phyloP scores from a whole-genome alignment of 1,139 yeast genomes.

The Yamadazyma conglobata region DNA sequence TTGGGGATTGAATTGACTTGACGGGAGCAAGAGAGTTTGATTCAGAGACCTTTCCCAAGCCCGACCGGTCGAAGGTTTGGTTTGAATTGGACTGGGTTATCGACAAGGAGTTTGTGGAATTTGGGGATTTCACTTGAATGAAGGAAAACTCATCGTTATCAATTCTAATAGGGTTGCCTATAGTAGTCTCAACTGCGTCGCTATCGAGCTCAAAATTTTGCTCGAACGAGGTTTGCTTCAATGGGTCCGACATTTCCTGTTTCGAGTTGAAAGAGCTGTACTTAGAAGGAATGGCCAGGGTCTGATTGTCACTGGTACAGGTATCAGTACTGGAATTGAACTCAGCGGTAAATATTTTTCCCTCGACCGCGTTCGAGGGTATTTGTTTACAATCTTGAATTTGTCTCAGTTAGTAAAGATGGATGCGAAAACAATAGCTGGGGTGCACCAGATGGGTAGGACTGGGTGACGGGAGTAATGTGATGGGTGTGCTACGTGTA shows the following conservation, averaged over 20 bases:
- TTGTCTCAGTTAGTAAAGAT: too few species aligned
- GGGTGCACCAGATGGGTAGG: too few species aligned
- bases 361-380: slow-evolving; percentile 2
- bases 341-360: slow-evolving; percentile 16
- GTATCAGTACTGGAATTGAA: slow-evolving; percentile 45
- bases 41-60: neutral
- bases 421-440: too few species aligned
- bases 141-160: slow-evolving; percentile 30
- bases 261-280: too few species aligned
- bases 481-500: too few species aligned
- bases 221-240: slow-evolving; percentile 18
- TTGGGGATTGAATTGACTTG: slow-evolving; percentile 38
- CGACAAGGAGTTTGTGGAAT: too few species aligned
- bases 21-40: slow-evolving; percentile 2
- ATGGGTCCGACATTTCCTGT: slow-evolving; percentile 3
- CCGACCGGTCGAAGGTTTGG: neutral
- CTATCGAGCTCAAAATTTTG: slow-evolving; percentile 28
- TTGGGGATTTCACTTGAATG: slow-evolving; percentile 4
- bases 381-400: too few species aligned
- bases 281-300: neutral
- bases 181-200: slow-evolving; percentile 16
- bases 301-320: slow-evolving; percentile 30
- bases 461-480: too few species aligned
- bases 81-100: neutral
- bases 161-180: slow-evolving; percentile 8